phyloP scores from a whole-genome alignment of 2,329 filamentous ascomycete genomes.

The Aspergillus ochraceoroseus region DNA sequence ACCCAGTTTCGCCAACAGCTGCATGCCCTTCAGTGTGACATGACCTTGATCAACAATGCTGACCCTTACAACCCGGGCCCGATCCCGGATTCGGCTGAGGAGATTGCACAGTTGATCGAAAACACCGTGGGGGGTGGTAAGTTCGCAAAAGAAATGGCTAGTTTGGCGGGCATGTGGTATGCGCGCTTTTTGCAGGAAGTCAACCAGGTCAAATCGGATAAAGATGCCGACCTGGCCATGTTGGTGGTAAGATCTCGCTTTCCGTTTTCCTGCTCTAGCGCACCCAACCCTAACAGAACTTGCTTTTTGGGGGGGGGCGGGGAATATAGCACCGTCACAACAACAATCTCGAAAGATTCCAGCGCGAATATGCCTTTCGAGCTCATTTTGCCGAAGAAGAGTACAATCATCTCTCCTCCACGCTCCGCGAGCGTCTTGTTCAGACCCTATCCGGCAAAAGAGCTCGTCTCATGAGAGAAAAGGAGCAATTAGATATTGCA shows the following conservation, averaged over 20 bases:
- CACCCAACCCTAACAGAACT: neutral
- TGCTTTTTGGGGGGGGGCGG: slow-evolving; percentile 2
- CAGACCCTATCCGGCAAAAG: slow-evolving; percentile 55
- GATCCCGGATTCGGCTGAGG: slow-evolving; percentile 60
- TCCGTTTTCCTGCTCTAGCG: slow-evolving; percentile 1
- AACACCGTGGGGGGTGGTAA: slow-evolving; percentile 53
- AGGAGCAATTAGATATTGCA: slow-evolving; percentile 62
- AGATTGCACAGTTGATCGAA: slow-evolving; percentile 60
- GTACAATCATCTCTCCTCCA: slow-evolving; percentile 54
- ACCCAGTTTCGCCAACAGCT: slow-evolving; percentile 82
- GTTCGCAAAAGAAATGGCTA: slow-evolving; percentile 64
- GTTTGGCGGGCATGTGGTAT: slow-evolving; percentile 71
- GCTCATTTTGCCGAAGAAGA: slow-evolving; percentile 60
- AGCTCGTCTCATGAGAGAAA: slow-evolving; percentile 56
- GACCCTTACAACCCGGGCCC: slow-evolving; percentile 71
- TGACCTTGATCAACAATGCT: slow-evolving; percentile 76
- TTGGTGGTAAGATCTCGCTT: slow-evolving; percentile 61
- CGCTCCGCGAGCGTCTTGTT: slow-evolving; percentile 58
- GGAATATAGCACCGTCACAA: slow-evolving; percentile 56
- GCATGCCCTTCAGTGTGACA: slow-evolving; percentile 86
- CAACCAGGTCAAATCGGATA: slow-evolving; percentile 80
- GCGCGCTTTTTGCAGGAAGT: slow-evolving; percentile 78
- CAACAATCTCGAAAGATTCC: slow-evolving; percentile 52
- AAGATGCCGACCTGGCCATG: slow-evolving; percentile 75
- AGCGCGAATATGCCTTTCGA: slow-evolving; percentile 55